Evolutionary conservation across 495 filamentous ascomycete genomes (phyloP).

Genomic region (Trichodelitschia bisporula): DNA sequence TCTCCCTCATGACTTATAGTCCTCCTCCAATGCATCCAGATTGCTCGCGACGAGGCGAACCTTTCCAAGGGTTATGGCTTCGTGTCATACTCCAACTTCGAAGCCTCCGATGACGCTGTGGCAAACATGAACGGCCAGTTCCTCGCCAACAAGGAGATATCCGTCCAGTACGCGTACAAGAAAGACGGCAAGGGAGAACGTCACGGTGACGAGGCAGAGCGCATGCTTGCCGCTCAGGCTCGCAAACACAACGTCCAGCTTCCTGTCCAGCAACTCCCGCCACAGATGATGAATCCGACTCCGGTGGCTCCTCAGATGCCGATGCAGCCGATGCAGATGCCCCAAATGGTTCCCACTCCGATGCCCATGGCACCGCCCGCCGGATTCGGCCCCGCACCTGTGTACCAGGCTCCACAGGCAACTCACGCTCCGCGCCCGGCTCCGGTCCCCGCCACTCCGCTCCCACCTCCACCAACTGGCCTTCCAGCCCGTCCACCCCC

Average conservation of each 20-base stretch:
- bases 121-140: constrained; percentile 90
- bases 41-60: constrained; percentile 76
- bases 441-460: constrained; percentile 7
- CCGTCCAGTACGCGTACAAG: constrained; percentile 96
- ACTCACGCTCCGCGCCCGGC: background rate
- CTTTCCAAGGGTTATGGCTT: constrained; percentile 94
- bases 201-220: constrained; percentile 84
- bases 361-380: constrained; percentile 2
- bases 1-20: background rate
- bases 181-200: constrained; percentile 96
- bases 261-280: constrained; percentile 30
- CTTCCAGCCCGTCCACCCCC: constrained; percentile 59
- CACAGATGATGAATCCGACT: constrained; percentile 23
- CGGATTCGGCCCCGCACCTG: constrained; percentile 3
- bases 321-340: constrained; percentile 10
- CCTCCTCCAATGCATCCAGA: constrained; percentile 16
- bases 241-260: constrained; percentile 80
- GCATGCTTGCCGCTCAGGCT: constrained; percentile 76
- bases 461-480: constrained; percentile 42
- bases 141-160: constrained; percentile 86
- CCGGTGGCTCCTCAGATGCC: constrained; percentile 12
- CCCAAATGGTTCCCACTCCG: constrained; percentile 11
- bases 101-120: constrained; percentile 80
- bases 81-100: constrained; percentile 81
- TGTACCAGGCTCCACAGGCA: constrained; percentile 1